Evolutionary conservation across 495 filamentous ascomycete genomes (phyloP).

Genomic region (Alectoria sarmentosa): DNA sequence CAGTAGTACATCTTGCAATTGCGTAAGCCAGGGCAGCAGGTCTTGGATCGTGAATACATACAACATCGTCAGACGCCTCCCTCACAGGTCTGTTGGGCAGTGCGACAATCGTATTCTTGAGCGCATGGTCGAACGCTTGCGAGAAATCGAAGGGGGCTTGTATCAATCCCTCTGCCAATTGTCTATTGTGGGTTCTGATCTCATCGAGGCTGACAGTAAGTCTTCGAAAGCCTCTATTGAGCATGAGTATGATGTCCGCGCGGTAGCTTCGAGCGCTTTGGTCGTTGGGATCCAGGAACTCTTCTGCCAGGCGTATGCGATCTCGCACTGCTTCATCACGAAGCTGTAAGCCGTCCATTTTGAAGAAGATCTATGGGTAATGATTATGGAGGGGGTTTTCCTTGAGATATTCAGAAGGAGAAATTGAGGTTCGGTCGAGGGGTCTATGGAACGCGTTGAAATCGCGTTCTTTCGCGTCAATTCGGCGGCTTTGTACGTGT

Average conservation of each 20-base stretch:
- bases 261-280: constrained; percentile 62
- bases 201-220: constrained; percentile 85
- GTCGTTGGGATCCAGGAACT: constrained; percentile 78
- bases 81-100: constrained; percentile 56
- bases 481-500: background rate
- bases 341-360: constrained; percentile 67
- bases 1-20: constrained; percentile 70
- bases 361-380: background rate
- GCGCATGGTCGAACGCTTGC: constrained; percentile 77
- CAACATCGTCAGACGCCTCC: constrained; percentile 56
- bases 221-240: constrained; percentile 75
- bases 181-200: constrained; percentile 80
- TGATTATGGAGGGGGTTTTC: background rate
- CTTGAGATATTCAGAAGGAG: background rate
- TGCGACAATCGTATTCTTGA: constrained; percentile 79
- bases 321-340: constrained; percentile 76
- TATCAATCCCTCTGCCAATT: constrained; percentile 83
- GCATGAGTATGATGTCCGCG: constrained; percentile 85
- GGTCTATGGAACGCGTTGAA: background rate
- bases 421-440: background rate
- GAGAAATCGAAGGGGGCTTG: constrained; percentile 81
- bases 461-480: background rate
- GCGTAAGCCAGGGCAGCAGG: too few relatives aligned
- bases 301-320: constrained; percentile 69
- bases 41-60: too few relatives aligned